A percentile compares a stretch with the other conserved stretches of the same genome.
These are phyloP conservation scores for Termitomyces sp. DNA, from an alignment of 768 basidiomycete genomes.

Conservation along the genomic window DNA sequence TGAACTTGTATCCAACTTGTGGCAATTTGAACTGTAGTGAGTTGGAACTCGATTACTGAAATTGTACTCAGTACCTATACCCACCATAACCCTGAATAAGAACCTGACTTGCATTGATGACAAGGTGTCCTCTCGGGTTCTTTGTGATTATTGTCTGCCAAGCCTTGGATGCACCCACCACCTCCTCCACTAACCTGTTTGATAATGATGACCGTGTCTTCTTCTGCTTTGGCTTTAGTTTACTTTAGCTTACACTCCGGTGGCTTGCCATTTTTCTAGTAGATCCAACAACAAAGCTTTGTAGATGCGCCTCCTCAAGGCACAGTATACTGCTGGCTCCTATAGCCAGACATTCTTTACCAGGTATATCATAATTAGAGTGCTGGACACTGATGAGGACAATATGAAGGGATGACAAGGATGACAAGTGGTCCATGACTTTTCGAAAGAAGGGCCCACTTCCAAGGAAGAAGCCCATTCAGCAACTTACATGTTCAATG, in stretches of 20 bases:
- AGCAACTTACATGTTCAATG: no score
- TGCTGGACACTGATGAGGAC: slow-evolving; percentile 12
- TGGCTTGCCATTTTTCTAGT: no score
- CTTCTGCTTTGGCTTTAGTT: no score
- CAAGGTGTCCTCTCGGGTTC: background rate
- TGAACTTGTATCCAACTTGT: slow-evolving; percentile 5
- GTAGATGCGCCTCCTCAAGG: slow-evolving; percentile 54
- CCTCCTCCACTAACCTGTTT: background rate
- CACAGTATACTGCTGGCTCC: slow-evolving; percentile 82
- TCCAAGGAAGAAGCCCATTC: slow-evolving; percentile 17
- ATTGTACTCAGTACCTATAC: background rate
- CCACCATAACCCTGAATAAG: background rate
- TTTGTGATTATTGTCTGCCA: background rate
- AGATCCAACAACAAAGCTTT: background rate
- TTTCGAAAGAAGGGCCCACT: slow-evolving; percentile 26
- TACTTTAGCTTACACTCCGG: no score
- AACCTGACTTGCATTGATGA: background rate
- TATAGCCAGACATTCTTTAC: background rate
- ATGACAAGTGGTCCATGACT: slow-evolving; percentile 31
- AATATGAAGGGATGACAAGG: background rate
- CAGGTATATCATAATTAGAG: background rate
- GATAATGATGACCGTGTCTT: no score
- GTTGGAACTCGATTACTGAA: background rate
- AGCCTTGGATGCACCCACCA: background rate
- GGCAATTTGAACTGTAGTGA: background rate